Conservation (phyloP, 2,329 filamentous ascomycete genomes). For the Colletotrichum salicis region DNA sequence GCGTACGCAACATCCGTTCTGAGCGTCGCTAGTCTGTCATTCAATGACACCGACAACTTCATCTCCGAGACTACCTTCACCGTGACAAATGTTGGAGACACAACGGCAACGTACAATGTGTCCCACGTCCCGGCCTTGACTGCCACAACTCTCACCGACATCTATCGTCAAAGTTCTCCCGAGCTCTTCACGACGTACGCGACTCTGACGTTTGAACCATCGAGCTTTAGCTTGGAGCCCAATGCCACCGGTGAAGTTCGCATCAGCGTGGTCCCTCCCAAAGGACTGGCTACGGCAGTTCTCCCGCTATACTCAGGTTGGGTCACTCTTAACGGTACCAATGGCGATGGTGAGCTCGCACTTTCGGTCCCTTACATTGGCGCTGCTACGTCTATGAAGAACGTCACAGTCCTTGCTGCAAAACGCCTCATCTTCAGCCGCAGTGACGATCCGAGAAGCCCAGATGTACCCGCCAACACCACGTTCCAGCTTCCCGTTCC, state of each 20-base stretch:
- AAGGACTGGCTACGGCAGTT: constrained; percentile 41
- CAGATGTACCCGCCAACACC: constrained; percentile 10
- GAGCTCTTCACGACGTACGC: constrained; percentile 45
- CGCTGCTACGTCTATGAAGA: constrained; percentile 25
- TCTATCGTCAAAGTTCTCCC: constrained; percentile 58
- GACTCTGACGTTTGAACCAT: constrained; percentile 12
- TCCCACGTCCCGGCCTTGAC: constrained; percentile 62
- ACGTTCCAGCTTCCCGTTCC: constrained; percentile 29
- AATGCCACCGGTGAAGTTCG: constrained; percentile 55
- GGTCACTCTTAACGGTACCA: constrained; percentile 51
- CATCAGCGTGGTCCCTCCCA: constrained; percentile 56
- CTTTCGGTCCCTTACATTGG: constrained; percentile 31
- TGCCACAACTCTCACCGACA: constrained; percentile 36
- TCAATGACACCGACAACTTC: constrained; percentile 72
- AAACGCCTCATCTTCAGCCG: constrained; percentile 11
- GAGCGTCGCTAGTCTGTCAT: constrained; percentile 65
- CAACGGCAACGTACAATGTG: constrained; percentile 62
- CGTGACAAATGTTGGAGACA: constrained; percentile 63
- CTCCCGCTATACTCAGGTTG: constrained; percentile 58
- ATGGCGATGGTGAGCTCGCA: constrained; percentile 40
- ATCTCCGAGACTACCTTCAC: constrained; percentile 59
- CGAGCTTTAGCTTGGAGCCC: constrained; percentile 15
- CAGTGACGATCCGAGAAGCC: constrained; percentile 13
- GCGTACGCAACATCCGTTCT: constrained; percentile 64
- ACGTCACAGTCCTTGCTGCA: constrained; percentile 18